These are phyloP conservation scores for Candida sp. DNA, from an alignment of 1,139 yeast genomes.

Conservation along the genomic window DNA sequence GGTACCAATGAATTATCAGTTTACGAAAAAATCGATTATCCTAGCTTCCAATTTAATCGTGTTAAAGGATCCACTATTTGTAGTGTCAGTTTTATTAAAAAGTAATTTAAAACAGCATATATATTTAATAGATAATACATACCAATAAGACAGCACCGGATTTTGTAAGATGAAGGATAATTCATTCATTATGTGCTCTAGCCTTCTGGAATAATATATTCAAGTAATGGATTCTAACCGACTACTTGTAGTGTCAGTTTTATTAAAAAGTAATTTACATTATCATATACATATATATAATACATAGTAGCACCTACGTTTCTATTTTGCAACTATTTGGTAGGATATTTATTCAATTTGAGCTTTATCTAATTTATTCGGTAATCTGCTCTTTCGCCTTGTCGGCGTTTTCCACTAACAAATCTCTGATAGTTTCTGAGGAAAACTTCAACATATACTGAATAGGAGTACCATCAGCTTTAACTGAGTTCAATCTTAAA, in stretches of 20 bases:
- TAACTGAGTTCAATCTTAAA: slow-evolving; percentile 55
- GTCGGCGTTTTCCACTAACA: slow-evolving; percentile 51
- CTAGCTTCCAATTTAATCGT: slow-evolving; percentile 87
- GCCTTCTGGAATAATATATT: no score
- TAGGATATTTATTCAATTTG: no score
- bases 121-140: neutral
- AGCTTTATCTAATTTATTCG: neutral
- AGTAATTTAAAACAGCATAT: slow-evolving; percentile 6
- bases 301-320: neutral
- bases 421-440: slow-evolving; percentile 57
- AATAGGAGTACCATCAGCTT: slow-evolving; percentile 59
- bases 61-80: slow-evolving; percentile 83
- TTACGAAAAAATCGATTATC: slow-evolving; percentile 70
- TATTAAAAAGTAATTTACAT: slow-evolving; percentile 23
- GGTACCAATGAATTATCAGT: slow-evolving; percentile 38
- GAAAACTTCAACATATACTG: slow-evolving; percentile 82
- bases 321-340: neutral
- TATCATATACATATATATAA: neutral
- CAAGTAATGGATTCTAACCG: no score
- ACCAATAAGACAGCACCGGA: neutral
- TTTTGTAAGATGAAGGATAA: no score
- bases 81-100: slow-evolving; percentile 69
- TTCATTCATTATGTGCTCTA: no score
- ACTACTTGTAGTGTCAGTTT: slow-evolving; percentile 89
- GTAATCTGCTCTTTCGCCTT: slow-evolving; percentile 22